Evolutionary conservation across 345 rosid species (phyloP).

Genomic region (Leavenworthia alabamica): DNA sequence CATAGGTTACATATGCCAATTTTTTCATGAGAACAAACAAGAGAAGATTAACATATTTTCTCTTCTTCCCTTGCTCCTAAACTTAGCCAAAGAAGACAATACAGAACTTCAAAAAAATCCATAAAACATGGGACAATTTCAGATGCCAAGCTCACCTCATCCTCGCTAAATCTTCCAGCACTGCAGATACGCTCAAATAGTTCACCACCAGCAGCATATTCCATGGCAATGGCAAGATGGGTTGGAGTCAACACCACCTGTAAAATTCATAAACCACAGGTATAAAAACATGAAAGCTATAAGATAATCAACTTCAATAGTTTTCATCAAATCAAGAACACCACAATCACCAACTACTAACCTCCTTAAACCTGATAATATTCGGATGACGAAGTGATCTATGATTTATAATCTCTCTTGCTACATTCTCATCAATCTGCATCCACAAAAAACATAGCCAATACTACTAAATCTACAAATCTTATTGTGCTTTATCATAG

Average conservation of each 20-base stretch:
- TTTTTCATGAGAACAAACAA: not conserved
- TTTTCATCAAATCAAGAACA: not conserved
- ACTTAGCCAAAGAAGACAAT: not conserved
- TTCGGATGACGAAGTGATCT: slow-evolving; percentile 82
- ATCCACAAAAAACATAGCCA: too few relatives aligned
- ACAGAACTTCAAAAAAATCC: not conserved
- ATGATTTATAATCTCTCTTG: slow-evolving; percentile 84
- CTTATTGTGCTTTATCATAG: too few relatives aligned
- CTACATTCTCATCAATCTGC: slow-evolving; percentile 88
- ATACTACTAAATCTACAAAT: too few relatives aligned
- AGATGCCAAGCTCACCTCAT: slow-evolving; percentile 41
- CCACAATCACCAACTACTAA: slow-evolving; percentile 10
- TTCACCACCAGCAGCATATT: slow-evolving; percentile 75
- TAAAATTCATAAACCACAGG: not conserved
- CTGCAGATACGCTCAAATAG: slow-evolving; percentile 57
- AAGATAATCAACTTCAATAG: not conserved
- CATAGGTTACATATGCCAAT: not conserved
- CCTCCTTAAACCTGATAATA: slow-evolving; percentile 90
- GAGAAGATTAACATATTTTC: not conserved
- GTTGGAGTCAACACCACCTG: slow-evolving; percentile 66
- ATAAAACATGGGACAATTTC: not conserved
- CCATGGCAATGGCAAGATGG: slow-evolving; percentile 71
- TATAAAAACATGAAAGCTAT: not conserved
- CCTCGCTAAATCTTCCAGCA: slow-evolving; percentile 74
- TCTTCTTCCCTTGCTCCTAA: not conserved